These are phyloP conservation scores for Mycena leptocephala DNA, from an alignment of 768 basidiomycete species.

Conservation along the genomic window DNA sequence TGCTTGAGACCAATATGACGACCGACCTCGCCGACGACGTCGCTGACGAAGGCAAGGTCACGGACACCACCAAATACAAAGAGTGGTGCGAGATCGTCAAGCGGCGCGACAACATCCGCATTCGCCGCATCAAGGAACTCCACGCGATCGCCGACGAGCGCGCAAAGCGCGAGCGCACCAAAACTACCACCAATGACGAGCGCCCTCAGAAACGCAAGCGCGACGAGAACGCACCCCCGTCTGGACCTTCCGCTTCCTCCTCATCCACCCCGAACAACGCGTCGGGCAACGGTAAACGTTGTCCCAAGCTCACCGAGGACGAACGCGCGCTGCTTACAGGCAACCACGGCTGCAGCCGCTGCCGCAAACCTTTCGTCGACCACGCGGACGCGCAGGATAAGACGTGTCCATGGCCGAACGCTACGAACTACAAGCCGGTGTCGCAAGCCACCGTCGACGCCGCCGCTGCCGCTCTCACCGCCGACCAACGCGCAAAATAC, in stretches of 20 bases:
- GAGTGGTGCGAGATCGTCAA: not conserved
- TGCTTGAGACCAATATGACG: not conserved
- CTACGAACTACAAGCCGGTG: not conserved
- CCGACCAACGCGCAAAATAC: not conserved
- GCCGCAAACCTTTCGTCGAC: not conserved
- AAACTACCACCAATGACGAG: not conserved
- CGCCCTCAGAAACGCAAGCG: not conserved
- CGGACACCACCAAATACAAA: not conserved
- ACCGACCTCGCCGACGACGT: not conserved
- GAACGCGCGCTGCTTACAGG: not conserved
- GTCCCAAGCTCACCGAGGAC: not conserved
- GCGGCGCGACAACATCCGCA: not conserved
- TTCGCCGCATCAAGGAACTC: not conserved
- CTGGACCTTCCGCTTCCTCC: not conserved
- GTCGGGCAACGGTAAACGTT: not conserved
- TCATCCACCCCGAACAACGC: not conserved
- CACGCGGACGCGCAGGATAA: not conserved
- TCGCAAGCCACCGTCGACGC: not conserved
- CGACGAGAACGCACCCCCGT: not conserved
- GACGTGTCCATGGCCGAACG: not conserved
- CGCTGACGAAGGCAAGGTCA: not conserved
- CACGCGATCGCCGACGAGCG: not conserved
- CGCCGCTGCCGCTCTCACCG: not conserved
- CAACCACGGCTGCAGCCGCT: not conserved
- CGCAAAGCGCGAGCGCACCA: not conserved